These are phyloP conservation scores for Tuber umbilicatum DNA, from an alignment of 495 filamentous ascomycete genomes.

Conservation along the genomic window DNA sequence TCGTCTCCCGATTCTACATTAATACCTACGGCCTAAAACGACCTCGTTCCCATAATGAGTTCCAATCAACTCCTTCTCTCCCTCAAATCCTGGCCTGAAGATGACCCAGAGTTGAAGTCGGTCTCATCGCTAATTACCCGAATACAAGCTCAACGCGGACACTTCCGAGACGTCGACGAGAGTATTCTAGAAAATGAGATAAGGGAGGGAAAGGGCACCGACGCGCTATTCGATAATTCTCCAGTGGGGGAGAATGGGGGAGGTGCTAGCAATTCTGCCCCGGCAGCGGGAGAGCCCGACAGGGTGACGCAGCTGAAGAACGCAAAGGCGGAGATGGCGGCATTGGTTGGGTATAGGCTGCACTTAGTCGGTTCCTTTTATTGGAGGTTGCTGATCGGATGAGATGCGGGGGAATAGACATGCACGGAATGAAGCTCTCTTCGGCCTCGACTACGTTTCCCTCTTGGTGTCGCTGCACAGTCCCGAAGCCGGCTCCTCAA, in stretches of 20 bases:
- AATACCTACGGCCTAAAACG: constrained; percentile 21
- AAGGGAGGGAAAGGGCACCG: constrained; percentile 30
- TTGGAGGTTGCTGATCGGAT: constrained; percentile 7
- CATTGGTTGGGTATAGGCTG: constrained; percentile 21
- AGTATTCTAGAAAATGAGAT: constrained; percentile 34
- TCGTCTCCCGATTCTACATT: background rate
- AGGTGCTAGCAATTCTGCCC: constrained; percentile 34
- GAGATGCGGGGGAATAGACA: constrained; percentile 43
- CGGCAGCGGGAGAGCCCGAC: constrained; percentile 25
- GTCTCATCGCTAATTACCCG: constrained; percentile 66
- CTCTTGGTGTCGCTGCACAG: constrained; percentile 72
- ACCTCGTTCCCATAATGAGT: constrained; percentile 10
- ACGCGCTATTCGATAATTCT: constrained; percentile 31
- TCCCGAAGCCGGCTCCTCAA: constrained; percentile 58
- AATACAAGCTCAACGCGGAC: constrained; percentile 66
- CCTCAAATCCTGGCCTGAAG: constrained; percentile 55
- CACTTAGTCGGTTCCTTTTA: background rate
- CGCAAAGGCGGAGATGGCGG: constrained; percentile 30
- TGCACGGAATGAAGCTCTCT: constrained; percentile 60
- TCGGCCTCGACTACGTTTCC: constrained; percentile 75
- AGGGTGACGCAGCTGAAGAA: constrained; percentile 23
- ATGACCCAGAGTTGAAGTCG: constrained; percentile 52
- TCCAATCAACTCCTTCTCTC: constrained; percentile 48
- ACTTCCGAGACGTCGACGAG: constrained; percentile 52
- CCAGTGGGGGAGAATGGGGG: constrained; percentile 35